Percentiles rank a stretch among this genome's conserved stretches.
Evolutionary conservation across 2,329 filamentous ascomycete genomes (phyloP).

Genomic region (Claviceps arundinis): DNA sequence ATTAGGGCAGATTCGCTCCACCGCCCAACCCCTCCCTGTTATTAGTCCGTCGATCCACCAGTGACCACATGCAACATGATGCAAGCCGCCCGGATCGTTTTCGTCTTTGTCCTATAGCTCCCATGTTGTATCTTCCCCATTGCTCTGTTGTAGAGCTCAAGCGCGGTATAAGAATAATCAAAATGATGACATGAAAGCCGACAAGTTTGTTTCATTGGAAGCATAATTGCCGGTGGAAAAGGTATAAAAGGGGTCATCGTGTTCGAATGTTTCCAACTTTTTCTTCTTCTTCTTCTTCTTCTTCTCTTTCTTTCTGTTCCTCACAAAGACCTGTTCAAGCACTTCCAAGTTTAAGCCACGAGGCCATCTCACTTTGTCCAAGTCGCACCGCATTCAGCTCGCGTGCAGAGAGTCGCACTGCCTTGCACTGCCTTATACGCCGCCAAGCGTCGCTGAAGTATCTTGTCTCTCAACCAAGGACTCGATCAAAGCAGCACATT

Average conservation of each 20-base stretch:
- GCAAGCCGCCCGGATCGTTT: conserved; percentile 9
- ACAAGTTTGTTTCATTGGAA: conserved; percentile 27
- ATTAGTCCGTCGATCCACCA: conserved; percentile 19
- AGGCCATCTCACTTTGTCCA: not conserved
- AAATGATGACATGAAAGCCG: conserved; percentile 30
- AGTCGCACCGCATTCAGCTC: not conserved
- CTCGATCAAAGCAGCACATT: not conserved
- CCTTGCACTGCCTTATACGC: not conserved
- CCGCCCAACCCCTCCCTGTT: conserved; percentile 11
- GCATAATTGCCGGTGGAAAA: conserved; percentile 25
- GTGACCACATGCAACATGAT: conserved; percentile 6
- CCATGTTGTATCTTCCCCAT: conserved; percentile 13
- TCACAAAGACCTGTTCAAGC: not conserved
- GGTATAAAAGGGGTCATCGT: conserved; percentile 50
- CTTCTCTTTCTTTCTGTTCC: conserved; percentile 3
- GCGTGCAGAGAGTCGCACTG: conserved; percentile 1
- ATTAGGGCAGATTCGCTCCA: no score
- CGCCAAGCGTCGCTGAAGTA: not conserved
- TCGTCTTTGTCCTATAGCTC: not conserved
- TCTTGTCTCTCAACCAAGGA: not conserved
- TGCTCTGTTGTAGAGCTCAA: conserved; percentile 16
- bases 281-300: conserved; percentile 40
- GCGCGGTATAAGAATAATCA: conserved; percentile 26
- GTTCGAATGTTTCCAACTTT: conserved; percentile 23
- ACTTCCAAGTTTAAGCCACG: not conserved